phyloP scores from a whole-genome alignment of 495 filamentous ascomycete species.

The Aspergillus nanangensis region DNA sequence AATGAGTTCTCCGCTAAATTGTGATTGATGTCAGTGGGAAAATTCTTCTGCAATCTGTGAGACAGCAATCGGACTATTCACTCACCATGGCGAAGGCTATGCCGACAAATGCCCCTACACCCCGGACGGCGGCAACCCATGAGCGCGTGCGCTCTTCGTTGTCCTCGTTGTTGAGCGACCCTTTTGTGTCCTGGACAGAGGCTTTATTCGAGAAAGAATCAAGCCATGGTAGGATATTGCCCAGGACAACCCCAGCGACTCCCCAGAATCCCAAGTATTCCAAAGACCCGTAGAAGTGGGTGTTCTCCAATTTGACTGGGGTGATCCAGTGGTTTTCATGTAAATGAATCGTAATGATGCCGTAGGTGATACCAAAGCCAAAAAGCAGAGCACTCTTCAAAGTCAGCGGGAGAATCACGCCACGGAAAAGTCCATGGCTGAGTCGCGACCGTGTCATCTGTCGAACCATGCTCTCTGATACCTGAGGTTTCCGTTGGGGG shows the following conservation, averaged over 20 bases:
- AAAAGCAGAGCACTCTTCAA: constrained; percentile 67
- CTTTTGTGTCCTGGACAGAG: constrained; percentile 17
- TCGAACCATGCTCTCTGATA: constrained; percentile 25
- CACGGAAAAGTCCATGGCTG: constrained; percentile 39
- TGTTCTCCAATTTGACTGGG: constrained; percentile 55
- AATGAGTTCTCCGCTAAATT: constrained; percentile 72
- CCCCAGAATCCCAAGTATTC: constrained; percentile 79
- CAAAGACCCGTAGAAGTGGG: constrained; percentile 57
- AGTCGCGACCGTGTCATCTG: constrained; percentile 33
- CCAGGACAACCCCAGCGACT: constrained; percentile 66
- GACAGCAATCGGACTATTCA: constrained; percentile 4
- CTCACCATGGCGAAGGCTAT: constrained; percentile 94
- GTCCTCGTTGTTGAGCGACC: constrained; percentile 20
- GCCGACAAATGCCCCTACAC: constrained; percentile 90
- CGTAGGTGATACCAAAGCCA: constrained; percentile 77
- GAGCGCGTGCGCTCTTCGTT: constrained; percentile 45
- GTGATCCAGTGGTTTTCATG: constrained; percentile 64
- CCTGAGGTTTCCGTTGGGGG: constrained; percentile 13
- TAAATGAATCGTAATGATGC: constrained; percentile 77
- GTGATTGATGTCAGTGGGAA: neutral
- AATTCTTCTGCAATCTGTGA: neutral
- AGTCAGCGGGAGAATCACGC: constrained; percentile 40
- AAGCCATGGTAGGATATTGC: constrained; percentile 78
- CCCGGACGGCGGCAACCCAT: constrained; percentile 79
- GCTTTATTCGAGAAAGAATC: constrained; percentile 58